Percentiles rank a stretch among this genome's conserved stretches.
Conservation (phyloP, 768 basidiomycete genomes). For the Termitomyces heimii region DNA sequence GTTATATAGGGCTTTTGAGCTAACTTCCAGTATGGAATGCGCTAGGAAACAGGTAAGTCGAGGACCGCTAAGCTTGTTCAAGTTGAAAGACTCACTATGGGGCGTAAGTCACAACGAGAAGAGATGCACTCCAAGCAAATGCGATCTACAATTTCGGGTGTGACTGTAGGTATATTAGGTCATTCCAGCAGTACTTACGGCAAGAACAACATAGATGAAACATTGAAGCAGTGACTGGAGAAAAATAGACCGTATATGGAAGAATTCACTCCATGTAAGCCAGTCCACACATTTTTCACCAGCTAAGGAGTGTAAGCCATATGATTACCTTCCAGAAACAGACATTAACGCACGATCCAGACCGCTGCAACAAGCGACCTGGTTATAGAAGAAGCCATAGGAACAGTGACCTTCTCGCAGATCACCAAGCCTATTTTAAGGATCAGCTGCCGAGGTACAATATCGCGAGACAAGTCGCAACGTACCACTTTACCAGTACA, state of each 20-base stretch:
- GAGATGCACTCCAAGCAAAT: constrained; percentile 59
- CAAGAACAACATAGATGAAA: constrained; percentile 56
- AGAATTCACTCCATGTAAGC: constrained; percentile 61
- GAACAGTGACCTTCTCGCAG: constrained; percentile 63
- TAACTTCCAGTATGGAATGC: constrained; percentile 79
- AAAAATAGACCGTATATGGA: constrained; percentile 48
- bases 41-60: constrained; percentile 24
- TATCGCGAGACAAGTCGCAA: constrained; percentile 4
- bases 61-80: background rate
- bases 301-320: constrained; percentile 29
- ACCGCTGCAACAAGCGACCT: constrained; percentile 65
- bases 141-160: constrained; percentile 33
- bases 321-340: background rate
- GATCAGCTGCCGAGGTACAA: background rate
- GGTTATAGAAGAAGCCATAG: constrained; percentile 68
- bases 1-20: constrained; percentile 18
- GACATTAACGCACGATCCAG: constrained; percentile 43
- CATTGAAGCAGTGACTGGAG: constrained; percentile 60
- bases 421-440: constrained; percentile 52
- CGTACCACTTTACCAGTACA: constrained; percentile 67
- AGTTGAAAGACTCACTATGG: constrained; percentile 48
- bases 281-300: constrained; percentile 64
- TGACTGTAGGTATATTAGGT: background rate
- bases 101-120: constrained; percentile 60
- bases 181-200: constrained; percentile 35